A percentile compares a stretch with the other conserved stretches of the same genome.
phyloP scores from a whole-genome alignment of 2,329 filamentous ascomycete species.

The Fusarium heterosporum region DNA sequence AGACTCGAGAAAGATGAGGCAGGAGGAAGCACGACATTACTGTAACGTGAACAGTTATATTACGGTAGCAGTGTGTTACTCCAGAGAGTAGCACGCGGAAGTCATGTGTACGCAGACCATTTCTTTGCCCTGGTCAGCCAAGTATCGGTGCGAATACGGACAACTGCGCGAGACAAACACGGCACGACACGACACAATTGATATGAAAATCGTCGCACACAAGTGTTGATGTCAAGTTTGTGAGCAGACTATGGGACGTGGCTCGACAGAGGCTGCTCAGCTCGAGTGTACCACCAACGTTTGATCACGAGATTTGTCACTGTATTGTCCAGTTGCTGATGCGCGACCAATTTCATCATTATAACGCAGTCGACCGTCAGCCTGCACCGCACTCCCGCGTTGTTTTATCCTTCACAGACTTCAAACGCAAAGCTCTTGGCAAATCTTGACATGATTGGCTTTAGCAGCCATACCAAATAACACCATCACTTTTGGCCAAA shows the following conservation, averaged over 20 bases:
- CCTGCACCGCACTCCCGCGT: constrained; percentile 39
- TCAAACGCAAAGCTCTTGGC: constrained; percentile 20
- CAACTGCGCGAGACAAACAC: constrained; percentile 25
- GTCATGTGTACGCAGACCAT: constrained; percentile 15
- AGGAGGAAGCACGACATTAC: constrained; percentile 1
- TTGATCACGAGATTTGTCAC: constrained; percentile 1
- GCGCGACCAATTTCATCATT: constrained; percentile 36
- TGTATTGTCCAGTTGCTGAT: constrained; percentile 18
- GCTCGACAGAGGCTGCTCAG: neutral
- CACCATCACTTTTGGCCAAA: constrained; percentile 15
- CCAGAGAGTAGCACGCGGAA: constrained; percentile 26
- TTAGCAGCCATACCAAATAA: constrained; percentile 7
- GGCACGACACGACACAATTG: neutral
- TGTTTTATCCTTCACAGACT: constrained; percentile 34
- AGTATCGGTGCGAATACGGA: constrained; percentile 42
- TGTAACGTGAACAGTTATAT: constrained; percentile 13
- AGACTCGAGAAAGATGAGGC: constrained; percentile 7
- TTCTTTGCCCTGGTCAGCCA: constrained; percentile 20
- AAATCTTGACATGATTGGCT: constrained; percentile 29
- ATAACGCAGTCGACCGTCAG: constrained; percentile 35
- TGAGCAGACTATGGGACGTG: constrained; percentile 14
- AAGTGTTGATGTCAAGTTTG: neutral
- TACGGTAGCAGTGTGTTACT: neutral
- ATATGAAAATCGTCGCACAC: constrained; percentile 14
- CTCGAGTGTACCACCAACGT: neutral